These are phyloP conservation scores for Aciculoconidium aculeatum DNA, from an alignment of 805 yeast genomes.

Conservation along the genomic window DNA sequence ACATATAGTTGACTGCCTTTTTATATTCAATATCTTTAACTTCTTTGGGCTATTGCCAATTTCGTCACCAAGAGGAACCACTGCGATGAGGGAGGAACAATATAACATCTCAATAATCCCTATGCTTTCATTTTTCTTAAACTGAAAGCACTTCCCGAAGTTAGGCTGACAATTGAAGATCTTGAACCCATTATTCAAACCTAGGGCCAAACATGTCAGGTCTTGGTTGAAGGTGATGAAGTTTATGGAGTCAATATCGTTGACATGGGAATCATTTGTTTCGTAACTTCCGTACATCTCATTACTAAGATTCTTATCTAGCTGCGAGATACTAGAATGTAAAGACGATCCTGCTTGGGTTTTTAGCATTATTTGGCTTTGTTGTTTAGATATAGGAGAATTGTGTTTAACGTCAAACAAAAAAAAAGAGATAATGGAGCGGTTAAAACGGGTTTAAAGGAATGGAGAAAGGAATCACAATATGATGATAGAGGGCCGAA, in stretches of 20 bases:
- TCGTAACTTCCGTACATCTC: slow-evolving; percentile 8
- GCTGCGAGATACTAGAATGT: slow-evolving; percentile 10
- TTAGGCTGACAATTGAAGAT: slow-evolving; percentile 81
- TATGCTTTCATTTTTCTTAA: slow-evolving; percentile 43
- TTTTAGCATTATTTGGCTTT: slow-evolving; percentile 8
- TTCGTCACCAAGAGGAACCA: slow-evolving; percentile 73
- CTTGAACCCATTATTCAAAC: slow-evolving; percentile 57
- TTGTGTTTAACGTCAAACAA: too few relatives aligned
- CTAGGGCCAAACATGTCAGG: slow-evolving; percentile 72
- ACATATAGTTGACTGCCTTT: slow-evolving; percentile 46
- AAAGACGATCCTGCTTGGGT: slow-evolving; percentile 10
- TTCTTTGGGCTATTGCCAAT: slow-evolving; percentile 74
- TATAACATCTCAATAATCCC: slow-evolving; percentile 86
- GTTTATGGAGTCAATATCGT: slow-evolving; percentile 27
- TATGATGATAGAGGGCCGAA: too few relatives aligned
- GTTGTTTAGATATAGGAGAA: too few relatives aligned
- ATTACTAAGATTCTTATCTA: slow-evolving; percentile 7
- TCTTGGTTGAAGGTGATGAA: slow-evolving; percentile 77
- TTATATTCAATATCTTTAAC: slow-evolving; percentile 77
- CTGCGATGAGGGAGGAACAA: slow-evolving; percentile 77
- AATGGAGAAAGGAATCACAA: too few relatives aligned
- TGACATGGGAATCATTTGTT: slow-evolving; percentile 5
- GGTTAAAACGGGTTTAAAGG: too few relatives aligned
- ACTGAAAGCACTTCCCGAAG: slow-evolving; percentile 48
- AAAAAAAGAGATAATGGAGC: too few relatives aligned